phyloP scores from a whole-genome alignment of 805 yeast species.

The Candida fluviatilis region DNA sequence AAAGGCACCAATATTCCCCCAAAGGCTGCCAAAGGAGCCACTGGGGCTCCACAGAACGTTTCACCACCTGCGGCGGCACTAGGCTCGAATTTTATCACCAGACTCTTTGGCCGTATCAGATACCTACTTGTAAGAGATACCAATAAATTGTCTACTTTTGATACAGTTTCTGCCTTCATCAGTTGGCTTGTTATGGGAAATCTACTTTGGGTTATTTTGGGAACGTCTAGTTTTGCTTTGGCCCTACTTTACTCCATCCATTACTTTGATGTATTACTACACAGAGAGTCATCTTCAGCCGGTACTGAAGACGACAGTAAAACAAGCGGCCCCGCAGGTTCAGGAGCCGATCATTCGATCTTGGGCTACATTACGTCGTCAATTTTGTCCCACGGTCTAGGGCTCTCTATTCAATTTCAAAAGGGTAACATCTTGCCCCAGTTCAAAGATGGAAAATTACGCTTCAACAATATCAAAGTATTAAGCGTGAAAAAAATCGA shows the following conservation, averaged over 20 bases:
- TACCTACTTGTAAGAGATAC: constrained; percentile 46
- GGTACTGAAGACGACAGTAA: neutral
- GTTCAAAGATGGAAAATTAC: constrained; percentile 47
- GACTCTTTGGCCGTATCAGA: constrained; percentile 24
- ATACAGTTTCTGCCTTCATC: constrained; percentile 50
- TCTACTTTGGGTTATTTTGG: constrained; percentile 49
- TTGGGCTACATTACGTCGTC: constrained; percentile 30
- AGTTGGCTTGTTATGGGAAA: constrained; percentile 59
- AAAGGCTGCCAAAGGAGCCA: no score
- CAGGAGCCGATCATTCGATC: constrained; percentile 8
- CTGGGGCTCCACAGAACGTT: no score
- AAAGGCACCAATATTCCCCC: no score
- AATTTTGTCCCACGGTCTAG: constrained; percentile 38
- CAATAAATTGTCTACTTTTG: constrained; percentile 44
- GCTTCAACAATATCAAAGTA: constrained; percentile 37
- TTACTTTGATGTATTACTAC: constrained; percentile 25
- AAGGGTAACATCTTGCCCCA: constrained; percentile 38
- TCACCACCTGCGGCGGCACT: neutral
- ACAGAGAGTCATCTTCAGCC: constrained; percentile 9
- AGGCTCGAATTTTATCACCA: constrained; percentile 9
- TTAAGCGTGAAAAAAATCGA: constrained; percentile 11
- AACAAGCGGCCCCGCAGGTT: constrained; percentile 2
- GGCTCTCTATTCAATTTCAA: constrained; percentile 32
- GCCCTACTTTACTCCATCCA: constrained; percentile 43
- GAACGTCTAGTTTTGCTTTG: constrained; percentile 55